These are phyloP conservation scores for Marasmius fiardii DNA, from an alignment of 1,284 basidiomycete species.

Conservation along the genomic window DNA sequence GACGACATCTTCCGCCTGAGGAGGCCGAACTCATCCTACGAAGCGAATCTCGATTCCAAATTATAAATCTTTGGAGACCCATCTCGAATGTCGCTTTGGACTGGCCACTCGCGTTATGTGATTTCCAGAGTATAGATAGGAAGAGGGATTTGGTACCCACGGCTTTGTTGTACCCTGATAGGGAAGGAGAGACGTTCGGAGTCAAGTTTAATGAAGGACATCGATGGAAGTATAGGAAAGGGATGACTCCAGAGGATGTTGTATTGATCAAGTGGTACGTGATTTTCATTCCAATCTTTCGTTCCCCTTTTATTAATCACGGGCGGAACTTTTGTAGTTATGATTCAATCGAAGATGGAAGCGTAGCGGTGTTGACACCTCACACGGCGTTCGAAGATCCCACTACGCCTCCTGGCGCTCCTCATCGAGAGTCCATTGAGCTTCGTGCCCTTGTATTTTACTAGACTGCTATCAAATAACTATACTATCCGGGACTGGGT, in stretches of 20 bases:
- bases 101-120: conserved; percentile 56
- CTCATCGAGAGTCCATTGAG: conserved; percentile 46
- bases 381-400: conserved; percentile 41
- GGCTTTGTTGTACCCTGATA: conserved; percentile 39
- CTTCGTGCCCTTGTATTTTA: conserved; percentile 50
- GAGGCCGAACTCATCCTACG: conserved; percentile 39
- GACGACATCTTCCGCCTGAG: conserved; percentile 45
- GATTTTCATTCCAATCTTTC: neutral
- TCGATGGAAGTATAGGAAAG: conserved; percentile 43
- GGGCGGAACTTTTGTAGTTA: conserved; percentile 19
- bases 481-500: too few species aligned
- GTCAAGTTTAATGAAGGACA: conserved; percentile 34
- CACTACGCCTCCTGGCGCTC: conserved; percentile 39
- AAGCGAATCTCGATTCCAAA: conserved; percentile 48
- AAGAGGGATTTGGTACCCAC: conserved; percentile 42
- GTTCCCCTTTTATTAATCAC: conserved; percentile 2
- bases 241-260: conserved; percentile 42
- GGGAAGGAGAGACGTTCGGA: conserved; percentile 30
- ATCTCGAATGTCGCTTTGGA: conserved; percentile 47
- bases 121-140: conserved; percentile 45
- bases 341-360: conserved; percentile 32
- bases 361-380: conserved; percentile 37
- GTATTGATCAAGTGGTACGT: conserved; percentile 47
- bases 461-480: too few species aligned
- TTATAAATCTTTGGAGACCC: conserved; percentile 69